These are phyloP conservation scores for Lithocarpus polystachyus DNA, from an alignment of 306 rosid genomes.

Conservation along the genomic window DNA sequence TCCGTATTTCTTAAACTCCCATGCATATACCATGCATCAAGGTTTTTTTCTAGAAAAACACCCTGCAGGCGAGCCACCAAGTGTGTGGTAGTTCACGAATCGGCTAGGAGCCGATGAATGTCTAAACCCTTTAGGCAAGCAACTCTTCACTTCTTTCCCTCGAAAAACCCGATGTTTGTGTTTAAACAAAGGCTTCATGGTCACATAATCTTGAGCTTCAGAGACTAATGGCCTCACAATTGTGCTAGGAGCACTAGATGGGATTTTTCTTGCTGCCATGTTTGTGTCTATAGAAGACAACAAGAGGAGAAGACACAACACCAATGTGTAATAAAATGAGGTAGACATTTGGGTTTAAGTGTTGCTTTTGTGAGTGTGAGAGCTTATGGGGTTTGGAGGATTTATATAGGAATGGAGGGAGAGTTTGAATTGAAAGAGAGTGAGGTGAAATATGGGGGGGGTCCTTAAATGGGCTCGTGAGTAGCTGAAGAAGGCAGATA, in stretches of 20 bases:
- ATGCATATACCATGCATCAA: slow-evolving; percentile 17
- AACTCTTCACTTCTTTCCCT: slow-evolving; percentile 52
- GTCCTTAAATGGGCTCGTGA: slow-evolving; percentile 71
- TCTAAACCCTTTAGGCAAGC: slow-evolving; percentile 70
- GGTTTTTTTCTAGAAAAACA: slow-evolving; percentile 47
- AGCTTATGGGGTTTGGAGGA: slow-evolving; percentile 6
- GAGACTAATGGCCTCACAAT: slow-evolving; percentile 61
- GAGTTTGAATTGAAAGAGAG: background rate
- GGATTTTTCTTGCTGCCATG: slow-evolving; percentile 58
- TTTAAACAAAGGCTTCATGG: slow-evolving; percentile 40
- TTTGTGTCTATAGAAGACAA: slow-evolving; percentile 24
- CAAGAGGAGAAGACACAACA: slow-evolving; percentile 37
- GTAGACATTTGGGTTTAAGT: slow-evolving; percentile 30
- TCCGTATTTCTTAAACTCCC: background rate
- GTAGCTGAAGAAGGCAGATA: slow-evolving; percentile 36
- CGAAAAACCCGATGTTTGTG: slow-evolving; percentile 38
- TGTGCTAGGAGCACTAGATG: slow-evolving; percentile 83
- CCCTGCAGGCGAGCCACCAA: slow-evolving; percentile 35
- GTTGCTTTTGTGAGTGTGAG: background rate
- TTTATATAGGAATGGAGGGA: slow-evolving; percentile 12
- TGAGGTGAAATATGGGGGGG: background rate
- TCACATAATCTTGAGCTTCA: slow-evolving; percentile 35
- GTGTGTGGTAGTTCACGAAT: slow-evolving; percentile 51
- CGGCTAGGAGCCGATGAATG: slow-evolving; percentile 79
- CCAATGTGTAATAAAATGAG: slow-evolving; percentile 14